These are phyloP conservation scores for Xerocomellus amylosporus DNA, from an alignment of 768 basidiomycete genomes.

Conservation along the genomic window DNA sequence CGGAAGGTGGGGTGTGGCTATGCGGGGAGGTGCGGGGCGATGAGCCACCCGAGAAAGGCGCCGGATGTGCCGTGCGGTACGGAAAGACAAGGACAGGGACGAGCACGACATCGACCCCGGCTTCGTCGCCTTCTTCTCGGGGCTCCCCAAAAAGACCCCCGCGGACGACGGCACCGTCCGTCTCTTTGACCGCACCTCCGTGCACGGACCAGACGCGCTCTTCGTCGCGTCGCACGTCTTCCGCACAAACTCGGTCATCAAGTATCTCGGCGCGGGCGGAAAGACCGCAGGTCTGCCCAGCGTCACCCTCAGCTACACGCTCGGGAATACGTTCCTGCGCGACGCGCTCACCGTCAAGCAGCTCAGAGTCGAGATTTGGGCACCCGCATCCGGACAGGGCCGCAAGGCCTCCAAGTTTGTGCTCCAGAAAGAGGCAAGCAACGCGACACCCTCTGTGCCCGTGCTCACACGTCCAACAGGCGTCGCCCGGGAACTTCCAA, in stretches of 20 bases:
- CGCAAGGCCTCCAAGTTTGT: conserved; percentile 76
- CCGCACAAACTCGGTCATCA: conserved; percentile 88
- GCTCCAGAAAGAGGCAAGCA: conserved; percentile 72
- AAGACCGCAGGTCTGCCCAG: conserved; percentile 63
- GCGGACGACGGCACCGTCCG: conserved; percentile 76
- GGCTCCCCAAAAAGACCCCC: conserved; percentile 63
- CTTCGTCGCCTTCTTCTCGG: conserved; percentile 69
- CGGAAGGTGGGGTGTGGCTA: too few relatives aligned
- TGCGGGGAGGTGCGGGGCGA: too few relatives aligned
- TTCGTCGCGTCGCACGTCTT: conserved; percentile 82
- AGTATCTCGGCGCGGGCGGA: conserved; percentile 75
- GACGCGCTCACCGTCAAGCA: conserved; percentile 90
- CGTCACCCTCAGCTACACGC: conserved; percentile 69
- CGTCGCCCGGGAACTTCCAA: conserved; percentile 69
- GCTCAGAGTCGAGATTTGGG: conserved; percentile 90
- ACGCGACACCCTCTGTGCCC: not conserved
- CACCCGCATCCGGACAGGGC: conserved; percentile 64
- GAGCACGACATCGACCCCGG: conserved; percentile 57
- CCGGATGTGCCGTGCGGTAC: too few relatives aligned
- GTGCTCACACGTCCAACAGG: conserved; percentile 42
- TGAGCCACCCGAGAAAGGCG: too few relatives aligned
- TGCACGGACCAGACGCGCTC: conserved; percentile 85
- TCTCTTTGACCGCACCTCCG: conserved; percentile 82
- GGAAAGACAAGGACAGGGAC: conserved; percentile 65
- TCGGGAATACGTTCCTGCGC: conserved; percentile 79